phyloP scores from a whole-genome alignment of 23 red algal species.

The Agarophyton chilense region DNA sequence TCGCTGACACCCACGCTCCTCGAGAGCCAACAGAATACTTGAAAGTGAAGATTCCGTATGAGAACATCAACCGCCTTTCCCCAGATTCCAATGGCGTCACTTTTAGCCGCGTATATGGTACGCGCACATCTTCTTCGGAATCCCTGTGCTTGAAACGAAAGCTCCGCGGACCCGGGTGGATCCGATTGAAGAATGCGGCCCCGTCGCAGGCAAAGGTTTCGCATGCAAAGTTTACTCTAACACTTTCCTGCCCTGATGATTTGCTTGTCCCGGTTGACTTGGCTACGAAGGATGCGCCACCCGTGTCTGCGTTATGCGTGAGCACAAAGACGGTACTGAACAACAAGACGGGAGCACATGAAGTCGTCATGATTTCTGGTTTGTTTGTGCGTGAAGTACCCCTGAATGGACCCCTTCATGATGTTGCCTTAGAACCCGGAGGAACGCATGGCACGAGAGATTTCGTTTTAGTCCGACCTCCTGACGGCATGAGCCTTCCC shows the following conservation, averaged over 20 bases:
- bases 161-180: conserved; percentile 87
- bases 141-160: conserved; percentile 69
- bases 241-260: conserved; percentile 15
- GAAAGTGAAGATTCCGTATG: conserved; percentile 87
- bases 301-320: conserved; percentile 64
- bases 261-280: conserved; percentile 7
- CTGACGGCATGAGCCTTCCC: conserved; percentile 60
- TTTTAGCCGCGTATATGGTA: conserved; percentile 87
- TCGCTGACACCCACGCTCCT: conserved; percentile 61
- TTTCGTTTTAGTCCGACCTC: conserved; percentile 77
- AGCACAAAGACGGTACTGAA: conserved; percentile 70
- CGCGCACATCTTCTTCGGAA: conserved; percentile 65
- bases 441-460: conserved; percentile 36
- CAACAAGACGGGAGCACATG: conserved; percentile 37
- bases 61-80: conserved; percentile 16
- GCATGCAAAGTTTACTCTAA: conserved; percentile 59
- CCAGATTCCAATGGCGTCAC: conserved; percentile 67
- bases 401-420: conserved; percentile 51
- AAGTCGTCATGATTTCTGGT: conserved; percentile 76
- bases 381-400: conserved; percentile 66
- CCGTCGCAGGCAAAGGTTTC: conserved; percentile 48
- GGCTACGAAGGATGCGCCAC: conserved; percentile 44
- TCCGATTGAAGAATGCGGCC: conserved; percentile 62
- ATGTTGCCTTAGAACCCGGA: conserved; percentile 48
- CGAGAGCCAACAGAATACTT: conserved; percentile 72